Evolutionary conservation across 1,284 basidiomycete species (phyloP).

Genomic region (Lignosus rhinocerotis): DNA sequence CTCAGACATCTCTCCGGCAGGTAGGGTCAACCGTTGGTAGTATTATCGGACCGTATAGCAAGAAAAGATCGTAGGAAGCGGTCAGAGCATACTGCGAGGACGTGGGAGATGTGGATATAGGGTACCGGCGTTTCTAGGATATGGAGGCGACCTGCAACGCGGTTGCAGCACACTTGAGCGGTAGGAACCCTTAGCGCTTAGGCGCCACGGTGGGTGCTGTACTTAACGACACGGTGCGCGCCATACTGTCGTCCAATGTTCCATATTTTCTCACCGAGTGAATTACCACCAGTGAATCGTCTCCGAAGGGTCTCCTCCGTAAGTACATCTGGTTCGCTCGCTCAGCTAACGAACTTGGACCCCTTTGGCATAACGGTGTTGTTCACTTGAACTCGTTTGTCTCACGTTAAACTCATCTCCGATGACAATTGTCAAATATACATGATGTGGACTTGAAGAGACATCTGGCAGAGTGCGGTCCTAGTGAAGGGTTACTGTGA

Average conservation of each 20-base stretch:
- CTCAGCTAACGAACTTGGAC: neutral
- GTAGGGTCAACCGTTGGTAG: constrained; percentile 5
- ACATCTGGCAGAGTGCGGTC: no score
- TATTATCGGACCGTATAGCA: constrained; percentile 9
- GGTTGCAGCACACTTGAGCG: constrained; percentile 18
- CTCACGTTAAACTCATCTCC: neutral
- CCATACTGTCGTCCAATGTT: neutral
- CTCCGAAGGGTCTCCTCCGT: no score
- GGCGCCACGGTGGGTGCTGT: neutral
- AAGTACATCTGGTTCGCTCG: neutral
- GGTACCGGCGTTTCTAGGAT: constrained; percentile 15
- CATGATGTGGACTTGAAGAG: no score
- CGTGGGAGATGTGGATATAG: constrained; percentile 20
- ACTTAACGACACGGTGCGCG: neutral
- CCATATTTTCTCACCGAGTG: no score
- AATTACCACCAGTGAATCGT: no score
- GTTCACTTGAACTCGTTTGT: neutral
- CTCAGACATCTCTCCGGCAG: constrained; percentile 22
- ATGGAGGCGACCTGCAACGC: constrained; percentile 22
- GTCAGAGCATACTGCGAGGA: constrained; percentile 26
- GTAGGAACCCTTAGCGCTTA: neutral
- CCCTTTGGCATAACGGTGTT: neutral
- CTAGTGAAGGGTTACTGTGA: no score
- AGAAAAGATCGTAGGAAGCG: constrained; percentile 13
- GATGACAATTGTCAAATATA: neutral